Evolutionary conservation across 192 early-diverging fungal genomes (phyloP).

Genomic region (Entomortierella beljakovae): DNA sequence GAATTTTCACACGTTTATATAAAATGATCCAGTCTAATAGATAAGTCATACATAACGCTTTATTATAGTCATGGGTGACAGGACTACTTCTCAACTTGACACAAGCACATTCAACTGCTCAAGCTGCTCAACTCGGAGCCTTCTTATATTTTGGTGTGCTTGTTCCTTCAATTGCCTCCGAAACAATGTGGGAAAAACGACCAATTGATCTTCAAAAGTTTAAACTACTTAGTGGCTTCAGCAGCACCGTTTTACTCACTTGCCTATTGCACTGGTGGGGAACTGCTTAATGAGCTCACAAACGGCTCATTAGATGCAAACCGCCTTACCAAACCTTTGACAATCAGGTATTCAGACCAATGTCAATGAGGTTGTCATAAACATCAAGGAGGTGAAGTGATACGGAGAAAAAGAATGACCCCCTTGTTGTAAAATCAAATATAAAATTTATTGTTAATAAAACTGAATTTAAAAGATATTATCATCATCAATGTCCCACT

Average conservation of each 20-base stretch:
- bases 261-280: slow-evolving; percentile 53
- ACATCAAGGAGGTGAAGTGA: no score
- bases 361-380: no score
- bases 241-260: slow-evolving; percentile 34
- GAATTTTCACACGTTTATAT: background rate
- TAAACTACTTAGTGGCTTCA: slow-evolving; percentile 41
- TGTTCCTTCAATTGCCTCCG: slow-evolving; percentile 28
- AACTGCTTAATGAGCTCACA: slow-evolving; percentile 32
- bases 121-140: slow-evolving; percentile 43
- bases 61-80: slow-evolving; percentile 37
- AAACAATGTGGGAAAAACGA: slow-evolving; percentile 49
- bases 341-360: no score
- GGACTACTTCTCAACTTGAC: slow-evolving; percentile 51
- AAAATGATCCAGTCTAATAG: background rate
- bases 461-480: slow-evolving; percentile 55
- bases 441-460: no score
- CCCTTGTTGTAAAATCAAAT: background rate
- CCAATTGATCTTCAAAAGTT: slow-evolving; percentile 49
- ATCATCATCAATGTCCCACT: slow-evolving; percentile 60
- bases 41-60: background rate
- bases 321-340: no score
- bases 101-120: slow-evolving; percentile 37
- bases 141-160: slow-evolving; percentile 44
- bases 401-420: background rate
- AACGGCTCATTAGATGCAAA: no score